Evolutionary conservation across 306 rosid species (phyloP).

Genomic region (Rosa rugosa): DNA sequence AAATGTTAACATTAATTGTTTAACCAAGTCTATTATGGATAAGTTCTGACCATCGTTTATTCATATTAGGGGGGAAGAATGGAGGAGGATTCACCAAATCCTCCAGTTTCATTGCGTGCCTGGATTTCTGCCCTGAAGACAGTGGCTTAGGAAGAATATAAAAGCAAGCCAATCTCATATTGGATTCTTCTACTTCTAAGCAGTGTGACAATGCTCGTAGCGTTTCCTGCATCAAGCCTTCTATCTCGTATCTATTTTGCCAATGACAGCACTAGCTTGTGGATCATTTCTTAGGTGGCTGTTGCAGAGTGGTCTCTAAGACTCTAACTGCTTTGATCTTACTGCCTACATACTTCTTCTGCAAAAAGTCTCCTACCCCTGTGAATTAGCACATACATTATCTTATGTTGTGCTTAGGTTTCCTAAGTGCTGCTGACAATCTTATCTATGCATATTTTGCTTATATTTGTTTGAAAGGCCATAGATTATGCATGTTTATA

Average conservation of each 20-base stretch:
- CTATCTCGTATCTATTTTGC: conserved; percentile 76
- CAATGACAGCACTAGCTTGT: conserved; percentile 80
- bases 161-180: conserved; percentile 59
- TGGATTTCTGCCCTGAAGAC: conserved; percentile 37
- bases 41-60: neutral
- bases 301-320: no score
- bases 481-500: no score
- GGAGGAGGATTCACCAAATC: conserved; percentile 44
- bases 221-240: conserved; percentile 85
- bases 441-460: no score
- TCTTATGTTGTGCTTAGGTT: no score
- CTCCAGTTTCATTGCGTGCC: conserved; percentile 39
- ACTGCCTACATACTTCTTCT: no score
- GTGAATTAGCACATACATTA: no score
- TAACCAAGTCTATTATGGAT: conserved; percentile 4
- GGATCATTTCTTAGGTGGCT: conserved; percentile 94
- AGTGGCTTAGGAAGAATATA: conserved; percentile 45
- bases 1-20: neutral
- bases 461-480: no score
- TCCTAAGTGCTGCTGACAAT: no score
- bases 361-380: no score
- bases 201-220: conserved; percentile 74
- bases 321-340: no score
- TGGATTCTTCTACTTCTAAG: conserved; percentile 77
- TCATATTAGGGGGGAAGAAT: conserved; percentile 31